Evolutionary conservation across 495 filamentous ascomycete genomes (phyloP).

Genomic region (Physcia stellaris): DNA sequence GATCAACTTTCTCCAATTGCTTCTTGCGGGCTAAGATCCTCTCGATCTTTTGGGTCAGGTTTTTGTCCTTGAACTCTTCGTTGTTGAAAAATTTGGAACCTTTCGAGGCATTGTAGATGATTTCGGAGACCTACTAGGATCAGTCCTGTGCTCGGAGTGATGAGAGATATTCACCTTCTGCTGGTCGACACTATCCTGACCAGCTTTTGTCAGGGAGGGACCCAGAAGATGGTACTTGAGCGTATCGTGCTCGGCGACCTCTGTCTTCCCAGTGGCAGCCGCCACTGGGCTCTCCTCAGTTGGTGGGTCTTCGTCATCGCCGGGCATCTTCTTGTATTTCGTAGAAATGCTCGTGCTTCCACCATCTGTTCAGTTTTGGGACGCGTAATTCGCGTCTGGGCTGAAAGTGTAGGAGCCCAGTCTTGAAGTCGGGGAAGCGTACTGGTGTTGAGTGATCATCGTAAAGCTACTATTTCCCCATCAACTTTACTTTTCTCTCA

Average conservation of each 20-base stretch:
- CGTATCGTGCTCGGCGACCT: conserved; percentile 29
- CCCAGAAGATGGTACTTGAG: conserved; percentile 69
- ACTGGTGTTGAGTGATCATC: too few species aligned
- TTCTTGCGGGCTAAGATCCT: conserved; percentile 63
- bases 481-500: too few species aligned
- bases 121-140: conserved; percentile 86
- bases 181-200: conserved; percentile 90
- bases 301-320: neutral
- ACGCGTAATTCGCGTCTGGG: too few species aligned
- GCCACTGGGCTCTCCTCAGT: neutral
- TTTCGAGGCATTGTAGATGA: conserved; percentile 94
- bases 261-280: neutral
- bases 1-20: conserved; percentile 61
- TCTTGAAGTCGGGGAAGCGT: too few species aligned
- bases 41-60: conserved; percentile 76
- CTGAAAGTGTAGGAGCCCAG: too few species aligned
- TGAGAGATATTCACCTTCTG: conserved; percentile 53
- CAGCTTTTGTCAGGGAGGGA: conserved; percentile 85
- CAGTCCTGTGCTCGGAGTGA: too few species aligned
- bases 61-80: conserved; percentile 70
- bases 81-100: conserved; percentile 95
- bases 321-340: neutral
- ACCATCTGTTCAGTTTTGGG: too few species aligned
- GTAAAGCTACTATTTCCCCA: too few species aligned
- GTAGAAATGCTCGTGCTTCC: too few species aligned